Percentiles rank a stretch among this genome's conserved stretches.
phyloP scores from a whole-genome alignment of 78 protist genomes.

The Dictyostelium capitatum region DNA sequence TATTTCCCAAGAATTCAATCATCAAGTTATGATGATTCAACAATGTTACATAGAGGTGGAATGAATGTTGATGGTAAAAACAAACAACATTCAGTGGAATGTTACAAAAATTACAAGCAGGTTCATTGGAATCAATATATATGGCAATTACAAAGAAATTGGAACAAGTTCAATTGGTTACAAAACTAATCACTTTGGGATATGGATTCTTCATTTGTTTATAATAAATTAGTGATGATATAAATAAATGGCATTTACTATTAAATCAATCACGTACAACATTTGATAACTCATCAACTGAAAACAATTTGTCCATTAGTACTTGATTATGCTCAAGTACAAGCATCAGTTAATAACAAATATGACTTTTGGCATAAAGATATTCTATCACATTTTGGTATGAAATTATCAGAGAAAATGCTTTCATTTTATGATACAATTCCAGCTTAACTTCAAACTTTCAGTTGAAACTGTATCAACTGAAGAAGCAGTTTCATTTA shows the following conservation, averaged over 20 bases:
- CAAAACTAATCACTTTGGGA: constrained; percentile 97
- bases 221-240: constrained; percentile 86
- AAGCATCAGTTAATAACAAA: constrained; percentile 91
- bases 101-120: constrained; percentile 81
- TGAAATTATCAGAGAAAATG: constrained; percentile 70
- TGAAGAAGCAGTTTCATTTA: constrained; percentile 89
- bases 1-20: constrained; percentile 80
- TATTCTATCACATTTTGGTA: constrained; percentile 85
- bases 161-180: constrained; percentile 89
- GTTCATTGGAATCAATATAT: constrained; percentile 73
- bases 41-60: constrained; percentile 9
- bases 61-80: constrained; percentile 17
- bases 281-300: constrained; percentile 89
- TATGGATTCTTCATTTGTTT: constrained; percentile 84
- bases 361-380: constrained; percentile 95
- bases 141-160: constrained; percentile 74
- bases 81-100: constrained; percentile 66
- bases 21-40: constrained; percentile 65
- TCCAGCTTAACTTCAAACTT: constrained; percentile 26
- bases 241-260: constrained; percentile 86
- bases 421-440: constrained; percentile 46
- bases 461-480: constrained; percentile 91
- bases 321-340: constrained; percentile 93
- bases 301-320: constrained; percentile 86
- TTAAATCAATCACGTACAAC: constrained; percentile 86